These are phyloP conservation scores for Dianthus caryophyllus DNA, from an alignment of 148 eudicot genomes.

Conservation along the genomic window DNA sequence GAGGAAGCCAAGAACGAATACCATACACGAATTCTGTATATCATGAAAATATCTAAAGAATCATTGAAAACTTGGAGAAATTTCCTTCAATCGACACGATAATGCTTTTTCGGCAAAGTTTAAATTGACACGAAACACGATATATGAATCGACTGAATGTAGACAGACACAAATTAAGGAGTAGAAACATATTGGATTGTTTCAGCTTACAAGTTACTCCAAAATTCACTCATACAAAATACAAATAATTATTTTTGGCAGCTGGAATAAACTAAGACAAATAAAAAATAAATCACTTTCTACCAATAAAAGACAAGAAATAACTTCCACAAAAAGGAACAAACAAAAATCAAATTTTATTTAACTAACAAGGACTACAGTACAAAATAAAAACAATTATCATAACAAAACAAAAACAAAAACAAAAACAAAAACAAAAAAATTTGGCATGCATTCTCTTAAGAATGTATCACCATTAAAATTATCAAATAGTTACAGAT, in stretches of 20 bases:
- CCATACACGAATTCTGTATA: not conserved
- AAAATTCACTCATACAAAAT: not conserved
- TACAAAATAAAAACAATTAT: not conserved
- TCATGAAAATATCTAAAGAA: not conserved
- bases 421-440: no score
- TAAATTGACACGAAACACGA: no score
- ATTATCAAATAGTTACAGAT: no score
- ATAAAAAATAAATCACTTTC: not conserved
- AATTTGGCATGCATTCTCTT: no score
- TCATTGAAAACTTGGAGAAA: not conserved
- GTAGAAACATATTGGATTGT: not conserved
- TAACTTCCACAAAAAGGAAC: not conserved
- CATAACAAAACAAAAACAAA: not conserved
- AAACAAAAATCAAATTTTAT: constrained; percentile 9
- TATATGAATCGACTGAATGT: constrained; percentile 6
- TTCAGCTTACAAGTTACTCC: constrained; percentile 3
- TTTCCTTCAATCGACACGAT: no score
- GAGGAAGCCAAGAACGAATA: not conserved
- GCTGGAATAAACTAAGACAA: constrained; percentile 10
- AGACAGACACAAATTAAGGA: not conserved
- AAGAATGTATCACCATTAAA: no score
- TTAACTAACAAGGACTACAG: not conserved
- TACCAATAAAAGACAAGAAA: constrained; percentile 2
- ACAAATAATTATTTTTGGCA: no score
- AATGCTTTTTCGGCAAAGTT: no score